Percentiles rank a stretch among this genome's conserved stretches.
These are phyloP conservation scores for Aurifilum marmelostoma DNA, from an alignment of 2,329 filamentous ascomycete genomes.

Conservation along the genomic window DNA sequence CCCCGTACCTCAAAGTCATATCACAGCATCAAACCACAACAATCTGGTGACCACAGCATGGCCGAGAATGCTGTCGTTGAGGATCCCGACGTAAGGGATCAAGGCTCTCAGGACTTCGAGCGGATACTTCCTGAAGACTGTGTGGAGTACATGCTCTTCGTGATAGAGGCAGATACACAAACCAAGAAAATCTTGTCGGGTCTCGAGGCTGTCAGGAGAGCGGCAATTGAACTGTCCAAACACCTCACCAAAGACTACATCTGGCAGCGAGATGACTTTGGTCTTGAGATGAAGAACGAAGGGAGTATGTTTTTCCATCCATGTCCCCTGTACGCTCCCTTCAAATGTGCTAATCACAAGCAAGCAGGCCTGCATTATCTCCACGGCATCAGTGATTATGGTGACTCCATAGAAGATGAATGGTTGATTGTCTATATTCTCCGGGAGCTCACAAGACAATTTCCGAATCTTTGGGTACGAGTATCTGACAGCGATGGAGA, in stretches of 20 bases:
- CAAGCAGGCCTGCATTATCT: conserved; percentile 61
- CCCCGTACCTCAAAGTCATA: not conserved
- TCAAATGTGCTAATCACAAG: conserved; percentile 9
- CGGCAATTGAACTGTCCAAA: conserved; percentile 64
- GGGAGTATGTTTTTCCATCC: conserved; percentile 49
- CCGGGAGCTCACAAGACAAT: conserved; percentile 75
- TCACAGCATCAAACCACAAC: not conserved
- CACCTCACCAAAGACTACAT: conserved; percentile 81
- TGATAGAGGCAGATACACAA: conserved; percentile 62
- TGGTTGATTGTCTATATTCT: conserved; percentile 95
- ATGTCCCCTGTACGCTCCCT: conserved; percentile 2
- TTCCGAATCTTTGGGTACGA: conserved; percentile 77
- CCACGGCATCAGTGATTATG: conserved; percentile 80
- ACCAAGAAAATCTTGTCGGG: conserved; percentile 62
- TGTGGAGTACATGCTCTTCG: conserved; percentile 81
- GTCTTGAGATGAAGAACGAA: conserved; percentile 65
- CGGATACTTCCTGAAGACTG: conserved; percentile 74
- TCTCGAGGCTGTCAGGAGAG: conserved; percentile 74
- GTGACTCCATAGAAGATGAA: conserved; percentile 94
- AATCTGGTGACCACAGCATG: not conserved
- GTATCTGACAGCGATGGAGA: conserved; percentile 90
- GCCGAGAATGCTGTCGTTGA: conserved; percentile 26
- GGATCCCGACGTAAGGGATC: conserved; percentile 34
- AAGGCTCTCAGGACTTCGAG: conserved; percentile 38
- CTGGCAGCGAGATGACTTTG: conserved; percentile 87